A percentile compares a stretch with the other conserved stretches of the same genome.
Conservation (phyloP, 2,329 filamentous ascomycete genomes). For the Venturia pyrina region DNA sequence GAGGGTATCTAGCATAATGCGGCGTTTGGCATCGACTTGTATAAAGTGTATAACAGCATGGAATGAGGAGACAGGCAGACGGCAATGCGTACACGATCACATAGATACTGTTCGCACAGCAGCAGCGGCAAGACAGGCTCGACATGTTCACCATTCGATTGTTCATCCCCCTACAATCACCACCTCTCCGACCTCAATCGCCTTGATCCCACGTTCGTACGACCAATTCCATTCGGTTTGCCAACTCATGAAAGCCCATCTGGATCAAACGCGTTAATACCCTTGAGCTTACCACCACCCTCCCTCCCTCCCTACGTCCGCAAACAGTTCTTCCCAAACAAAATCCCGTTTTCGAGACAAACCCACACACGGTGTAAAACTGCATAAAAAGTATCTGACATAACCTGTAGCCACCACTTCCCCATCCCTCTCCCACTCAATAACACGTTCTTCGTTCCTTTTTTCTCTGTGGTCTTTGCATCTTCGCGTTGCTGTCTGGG, state of each 20-base stretch:
- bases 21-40: background rate
- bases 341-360: background rate
- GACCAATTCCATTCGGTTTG: background rate
- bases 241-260: background rate
- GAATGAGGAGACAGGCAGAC: background rate
- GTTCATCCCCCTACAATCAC: background rate
- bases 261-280: background rate
- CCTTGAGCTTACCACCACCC: no score
- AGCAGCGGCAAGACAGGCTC: background rate
- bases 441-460: no score
- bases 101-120: background rate
- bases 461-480: no score
- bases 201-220: background rate
- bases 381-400: background rate
- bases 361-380: background rate
- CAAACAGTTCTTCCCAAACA: background rate
- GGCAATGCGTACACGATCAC: background rate
- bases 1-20: background rate
- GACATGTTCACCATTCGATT: background rate
- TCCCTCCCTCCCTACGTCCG: background rate
- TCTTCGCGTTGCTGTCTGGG: no score
- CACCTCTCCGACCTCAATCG: background rate
- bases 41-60: slow-evolving; percentile 1
- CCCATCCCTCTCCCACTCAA: no score
- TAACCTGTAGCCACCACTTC: background rate